Conservation (phyloP, 139 green algal genomes). For the Mychonastes homosphaera region DNA sequence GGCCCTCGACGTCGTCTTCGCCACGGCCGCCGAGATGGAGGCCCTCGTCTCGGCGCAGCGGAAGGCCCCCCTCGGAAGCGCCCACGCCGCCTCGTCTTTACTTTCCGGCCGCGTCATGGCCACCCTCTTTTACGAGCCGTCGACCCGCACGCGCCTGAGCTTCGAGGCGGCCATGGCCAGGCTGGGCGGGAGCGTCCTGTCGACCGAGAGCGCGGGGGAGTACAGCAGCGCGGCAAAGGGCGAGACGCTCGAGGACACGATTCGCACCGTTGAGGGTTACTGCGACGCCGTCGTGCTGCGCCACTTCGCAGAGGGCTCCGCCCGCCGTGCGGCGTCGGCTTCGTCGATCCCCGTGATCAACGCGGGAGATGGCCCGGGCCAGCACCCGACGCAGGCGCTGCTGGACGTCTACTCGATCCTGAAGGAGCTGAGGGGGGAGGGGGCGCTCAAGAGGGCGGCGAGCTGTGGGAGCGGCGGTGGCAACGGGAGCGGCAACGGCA, state of each 20-base stretch:
- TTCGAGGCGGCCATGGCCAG: conserved; percentile 94
- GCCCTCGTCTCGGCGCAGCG: background rate
- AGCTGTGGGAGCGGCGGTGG: no score
- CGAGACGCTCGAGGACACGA: conserved; percentile 97
- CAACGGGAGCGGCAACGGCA: no score
- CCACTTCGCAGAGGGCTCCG: conserved; percentile 81
- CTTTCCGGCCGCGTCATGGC: conserved; percentile 89
- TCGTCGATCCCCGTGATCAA: conserved; percentile 88
- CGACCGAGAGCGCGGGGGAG: conserved; percentile 90
- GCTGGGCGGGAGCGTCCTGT: conserved; percentile 87
- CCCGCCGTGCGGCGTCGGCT: conserved; percentile 65
- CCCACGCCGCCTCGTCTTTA: background rate
- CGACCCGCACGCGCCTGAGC: conserved; percentile 90
- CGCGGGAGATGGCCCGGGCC: conserved; percentile 81
- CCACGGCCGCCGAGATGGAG: conserved; percentile 72
- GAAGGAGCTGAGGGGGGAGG: conserved; percentile 72
- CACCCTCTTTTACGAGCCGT: conserved; percentile 99
- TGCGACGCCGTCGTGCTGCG: conserved; percentile 92
- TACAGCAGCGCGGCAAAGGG: conserved; percentile 97
- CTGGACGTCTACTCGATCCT: conserved; percentile 98
- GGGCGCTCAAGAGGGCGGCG: background rate
- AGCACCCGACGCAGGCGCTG: conserved; percentile 97
- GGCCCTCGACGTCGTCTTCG: conserved; percentile 77
- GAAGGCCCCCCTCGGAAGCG: background rate
- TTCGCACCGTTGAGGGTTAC: conserved; percentile 93